Base-by-base conservation (phyloP, 495 filamentous ascomycete species). In the Aspergillus cavernicola region DNA sequence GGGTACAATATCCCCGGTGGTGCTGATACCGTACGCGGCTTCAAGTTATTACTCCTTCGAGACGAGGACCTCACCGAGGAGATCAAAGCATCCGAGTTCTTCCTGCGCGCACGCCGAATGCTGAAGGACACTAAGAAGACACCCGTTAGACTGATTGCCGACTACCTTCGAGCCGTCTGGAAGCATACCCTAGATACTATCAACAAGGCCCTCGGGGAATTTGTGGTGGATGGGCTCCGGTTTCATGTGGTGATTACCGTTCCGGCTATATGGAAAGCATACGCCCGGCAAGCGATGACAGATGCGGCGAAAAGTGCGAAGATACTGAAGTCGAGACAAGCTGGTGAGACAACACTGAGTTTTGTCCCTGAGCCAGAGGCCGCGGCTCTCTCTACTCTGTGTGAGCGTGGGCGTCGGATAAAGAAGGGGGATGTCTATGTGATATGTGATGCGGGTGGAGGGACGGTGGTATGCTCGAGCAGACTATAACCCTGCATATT, bases 191-290 rank as follows among this genome's bases (percentile, higher is more conserved):
- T 52, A 4, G 49, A 52, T 8, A 52, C 36, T 7, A 33, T 52
- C 16, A 52, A 15, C 26, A 38, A 39, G 26, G 36, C 36, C 1
- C 37, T 38, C 6, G 49, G 49, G 28, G 49, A 52, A 7, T 52
- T 22, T 15, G 49, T 52, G 10, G 28, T 52, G 11, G 49, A 42
- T n/a, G 49, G 35, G 10, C 38, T 52, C 15, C 23, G 38, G 19
- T 52, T 52, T 10, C 49, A 52, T 33, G 49, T 52, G 4, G 49
- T 52, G 8, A 42, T 52, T 12, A 52, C 49, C 15, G 49, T 52
- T 16, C 49, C 49, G 13, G 49, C 49, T 2, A 52, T 52, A 10
- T 52, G 49, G 49, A 52, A 52, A 24, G 49, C 31, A 9, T 52
- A 52, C 11, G 49, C 49, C 10, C 24, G 49, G 13, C 49, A 52